These are phyloP conservation scores for Monilinia fructigena DNA, from an alignment of 2,329 filamentous ascomycete genomes.

Conservation along the genomic window DNA sequence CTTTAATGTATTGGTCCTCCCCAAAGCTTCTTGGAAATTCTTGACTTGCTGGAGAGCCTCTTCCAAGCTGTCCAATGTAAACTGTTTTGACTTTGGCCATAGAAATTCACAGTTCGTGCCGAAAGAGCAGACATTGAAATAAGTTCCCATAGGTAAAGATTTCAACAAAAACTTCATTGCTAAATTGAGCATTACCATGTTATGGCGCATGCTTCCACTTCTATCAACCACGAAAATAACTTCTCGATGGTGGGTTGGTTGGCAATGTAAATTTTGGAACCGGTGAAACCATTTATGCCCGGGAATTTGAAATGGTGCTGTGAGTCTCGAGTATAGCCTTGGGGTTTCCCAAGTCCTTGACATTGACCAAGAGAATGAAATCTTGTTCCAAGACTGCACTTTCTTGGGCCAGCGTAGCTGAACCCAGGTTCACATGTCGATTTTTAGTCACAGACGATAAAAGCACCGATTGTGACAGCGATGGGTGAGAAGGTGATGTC, in stretches of 20 bases:
- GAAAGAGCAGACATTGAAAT: conserved; percentile 72
- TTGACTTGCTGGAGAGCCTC: conserved; percentile 47
- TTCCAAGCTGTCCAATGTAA: conserved; percentile 47
- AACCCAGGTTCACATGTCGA: conserved; percentile 58
- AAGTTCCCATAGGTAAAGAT: conserved; percentile 60
- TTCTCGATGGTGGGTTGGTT: conserved; percentile 51
- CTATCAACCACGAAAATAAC: conserved; percentile 73
- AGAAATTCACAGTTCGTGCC: conserved; percentile 50
- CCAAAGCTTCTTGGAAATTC: conserved; percentile 48
- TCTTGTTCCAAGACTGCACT: conserved; percentile 58
- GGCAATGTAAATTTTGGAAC: conserved; percentile 68
- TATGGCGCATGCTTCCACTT: conserved; percentile 62
- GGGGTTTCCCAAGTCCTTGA: conserved; percentile 59
- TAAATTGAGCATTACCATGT: conserved; percentile 53
- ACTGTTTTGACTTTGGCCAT: conserved; percentile 49
- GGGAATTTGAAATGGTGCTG: conserved; percentile 57
- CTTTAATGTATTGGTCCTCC: conserved; percentile 53
- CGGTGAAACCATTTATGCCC: conserved; percentile 68
- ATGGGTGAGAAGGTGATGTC: conserved; percentile 67
- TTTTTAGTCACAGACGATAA: conserved; percentile 48
- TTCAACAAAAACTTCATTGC: conserved; percentile 65
- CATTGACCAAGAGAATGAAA: conserved; percentile 64
- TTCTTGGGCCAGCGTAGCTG: conserved; percentile 57
- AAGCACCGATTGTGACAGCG: conserved; percentile 61
- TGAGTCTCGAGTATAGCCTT: conserved; percentile 66